Conservation (phyloP, 805 yeast genomes). For the Clavispora vitiphila region DNA sequence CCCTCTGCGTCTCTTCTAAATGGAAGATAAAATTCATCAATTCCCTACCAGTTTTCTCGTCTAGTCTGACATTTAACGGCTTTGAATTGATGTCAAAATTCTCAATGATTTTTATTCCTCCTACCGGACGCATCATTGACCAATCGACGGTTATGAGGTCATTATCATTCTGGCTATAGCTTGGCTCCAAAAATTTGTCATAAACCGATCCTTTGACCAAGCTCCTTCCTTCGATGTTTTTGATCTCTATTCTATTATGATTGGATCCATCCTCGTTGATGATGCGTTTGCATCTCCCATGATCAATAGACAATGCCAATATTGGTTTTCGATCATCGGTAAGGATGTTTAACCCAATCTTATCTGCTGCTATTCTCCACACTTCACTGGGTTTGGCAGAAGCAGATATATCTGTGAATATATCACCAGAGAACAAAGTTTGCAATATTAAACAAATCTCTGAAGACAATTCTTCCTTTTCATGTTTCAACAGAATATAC, state of each 20-base stretch:
- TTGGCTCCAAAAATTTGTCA: slow-evolving; percentile 32
- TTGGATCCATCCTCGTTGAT: slow-evolving; percentile 39
- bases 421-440: slow-evolving; percentile 33
- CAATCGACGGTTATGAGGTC: slow-evolving; percentile 32
- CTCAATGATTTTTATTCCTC: slow-evolving; percentile 39
- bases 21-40: slow-evolving; percentile 35
- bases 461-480: slow-evolving; percentile 27
- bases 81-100: slow-evolving; percentile 31
- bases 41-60: slow-evolving; percentile 35
- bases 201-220: slow-evolving; percentile 27
- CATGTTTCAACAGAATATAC: slow-evolving; percentile 30
- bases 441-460: slow-evolving; percentile 34
- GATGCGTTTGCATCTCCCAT: slow-evolving; percentile 27
- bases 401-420: slow-evolving; percentile 7
- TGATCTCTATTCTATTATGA: slow-evolving; percentile 30
- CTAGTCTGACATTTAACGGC: slow-evolving; percentile 36
- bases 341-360: slow-evolving; percentile 35
- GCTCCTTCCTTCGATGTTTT: slow-evolving; percentile 35
- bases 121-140: slow-evolving; percentile 39
- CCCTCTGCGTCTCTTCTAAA: slow-evolving; percentile 6
- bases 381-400: slow-evolving; percentile 20
- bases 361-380: slow-evolving; percentile 37
- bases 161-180: slow-evolving; percentile 2
- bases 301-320: slow-evolving; percentile 32
- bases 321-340: slow-evolving; percentile 38